Percentiles rank a stretch among this genome's conserved stretches.
These are phyloP conservation scores for Rhodotorula sp. DNA, from an alignment of 1,284 basidiomycete genomes.

Conservation along the genomic window DNA sequence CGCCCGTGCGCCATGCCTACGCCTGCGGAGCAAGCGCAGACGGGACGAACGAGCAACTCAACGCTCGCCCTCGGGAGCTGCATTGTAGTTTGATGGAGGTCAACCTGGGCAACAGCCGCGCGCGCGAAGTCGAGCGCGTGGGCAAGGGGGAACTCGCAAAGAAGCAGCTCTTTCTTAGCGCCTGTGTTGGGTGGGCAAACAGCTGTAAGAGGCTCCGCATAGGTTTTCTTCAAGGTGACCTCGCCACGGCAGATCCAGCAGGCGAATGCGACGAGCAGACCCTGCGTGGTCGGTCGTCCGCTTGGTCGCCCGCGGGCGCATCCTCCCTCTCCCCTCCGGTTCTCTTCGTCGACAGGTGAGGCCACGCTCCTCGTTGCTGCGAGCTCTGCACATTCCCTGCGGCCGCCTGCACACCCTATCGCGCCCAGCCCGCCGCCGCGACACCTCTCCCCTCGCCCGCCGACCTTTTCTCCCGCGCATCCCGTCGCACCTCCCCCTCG, in stretches of 20 bases:
- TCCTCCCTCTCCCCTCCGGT: not conserved
- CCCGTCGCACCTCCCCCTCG: not conserved
- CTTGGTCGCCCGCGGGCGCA: not conserved
- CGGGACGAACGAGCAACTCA: conserved; percentile 13
- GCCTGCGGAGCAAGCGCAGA: not conserved
- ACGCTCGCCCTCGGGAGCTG: conserved; percentile 8
- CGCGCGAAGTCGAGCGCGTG: not conserved
- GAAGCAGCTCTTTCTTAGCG: too few species aligned
- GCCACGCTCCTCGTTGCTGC: not conserved
- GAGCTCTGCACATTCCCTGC: not conserved
- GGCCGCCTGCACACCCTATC: not conserved
- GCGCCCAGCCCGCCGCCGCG: not conserved
- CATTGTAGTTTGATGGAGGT: conserved; percentile 5
- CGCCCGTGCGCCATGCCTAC: conserved; percentile 9
- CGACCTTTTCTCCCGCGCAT: not conserved
- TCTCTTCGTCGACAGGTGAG: conserved; percentile 15
- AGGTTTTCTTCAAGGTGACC: too few species aligned
- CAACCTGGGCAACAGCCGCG: not conserved
- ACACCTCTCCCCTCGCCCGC: not conserved
- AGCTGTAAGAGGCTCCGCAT: too few species aligned
- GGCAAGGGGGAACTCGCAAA: not conserved
- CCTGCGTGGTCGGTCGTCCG: too few species aligned
- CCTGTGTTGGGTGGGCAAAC: too few species aligned
- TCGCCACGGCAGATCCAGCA: too few species aligned
- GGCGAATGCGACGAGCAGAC: too few species aligned